phyloP scores from a whole-genome alignment of 257 asterid species.

The Jacaranda mimosifolia region DNA sequence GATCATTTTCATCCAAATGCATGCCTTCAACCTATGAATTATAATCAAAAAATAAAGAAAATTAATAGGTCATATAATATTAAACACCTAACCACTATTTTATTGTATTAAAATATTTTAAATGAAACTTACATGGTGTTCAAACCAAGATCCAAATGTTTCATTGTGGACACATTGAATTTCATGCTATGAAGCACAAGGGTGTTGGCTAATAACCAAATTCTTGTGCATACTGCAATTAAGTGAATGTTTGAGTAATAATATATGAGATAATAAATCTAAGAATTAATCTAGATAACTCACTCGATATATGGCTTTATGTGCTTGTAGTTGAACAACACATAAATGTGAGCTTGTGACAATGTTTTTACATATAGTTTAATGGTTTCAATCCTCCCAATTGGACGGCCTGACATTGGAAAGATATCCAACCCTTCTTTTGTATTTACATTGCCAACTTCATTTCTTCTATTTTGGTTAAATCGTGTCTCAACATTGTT shows the following conservation, averaged over 20 bases:
- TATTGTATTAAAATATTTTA: no score
- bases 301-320: neutral
- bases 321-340: neutral
- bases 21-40: neutral
- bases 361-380: neutral
- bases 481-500: constrained; percentile 23
- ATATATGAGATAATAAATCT: neutral
- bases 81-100: no score
- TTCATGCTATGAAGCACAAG: neutral
- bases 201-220: neutral
- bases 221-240: neutral
- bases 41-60: no score
- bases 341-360: neutral
- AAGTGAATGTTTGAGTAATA: neutral
- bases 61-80: neutral
- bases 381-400: neutral
- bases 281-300: neutral
- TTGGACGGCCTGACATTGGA: neutral
- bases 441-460: neutral
- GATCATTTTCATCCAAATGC: neutral
- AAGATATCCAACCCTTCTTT: neutral
- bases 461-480: neutral
- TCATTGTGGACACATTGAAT: neutral
- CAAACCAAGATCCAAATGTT: neutral
- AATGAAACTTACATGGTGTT: neutral